phyloP scores from a whole-genome alignment of 345 rosid genomes.

The Pistacia integerrima region DNA sequence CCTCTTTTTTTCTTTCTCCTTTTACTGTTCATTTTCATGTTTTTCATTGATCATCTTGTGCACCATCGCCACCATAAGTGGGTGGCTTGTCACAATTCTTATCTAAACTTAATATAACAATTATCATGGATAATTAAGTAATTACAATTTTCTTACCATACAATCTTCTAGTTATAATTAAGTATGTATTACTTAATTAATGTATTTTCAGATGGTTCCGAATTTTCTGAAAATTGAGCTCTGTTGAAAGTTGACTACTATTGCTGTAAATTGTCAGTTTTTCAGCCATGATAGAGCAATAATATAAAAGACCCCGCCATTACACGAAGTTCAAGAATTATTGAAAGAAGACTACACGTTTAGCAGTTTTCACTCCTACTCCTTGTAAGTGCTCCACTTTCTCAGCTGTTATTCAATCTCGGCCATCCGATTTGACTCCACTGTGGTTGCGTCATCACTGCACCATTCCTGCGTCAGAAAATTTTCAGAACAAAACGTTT shows the following conservation, averaged over 20 bases:
- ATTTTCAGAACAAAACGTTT: neutral
- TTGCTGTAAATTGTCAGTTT: neutral
- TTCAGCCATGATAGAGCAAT: slow-evolving; percentile 15
- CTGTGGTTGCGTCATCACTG: slow-evolving; percentile 9
- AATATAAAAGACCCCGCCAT: slow-evolving; percentile 9
- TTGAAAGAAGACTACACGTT: neutral
- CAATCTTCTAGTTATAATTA: too few relatives aligned
- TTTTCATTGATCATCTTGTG: neutral
- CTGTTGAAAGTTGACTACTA: slow-evolving; percentile 29
- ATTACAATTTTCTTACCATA: too few relatives aligned
- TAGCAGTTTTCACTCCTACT: neutral
- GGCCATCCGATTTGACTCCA: slow-evolving; percentile 9
- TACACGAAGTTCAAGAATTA: neutral
- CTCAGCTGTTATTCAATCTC: neutral
- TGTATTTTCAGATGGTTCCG: too few relatives aligned
- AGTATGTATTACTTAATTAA: too few relatives aligned
- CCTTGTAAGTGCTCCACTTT: slow-evolving; percentile 15
- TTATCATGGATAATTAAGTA: too few relatives aligned
- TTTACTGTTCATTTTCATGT: neutral
- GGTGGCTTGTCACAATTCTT: neutral
- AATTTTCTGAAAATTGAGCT: neutral
- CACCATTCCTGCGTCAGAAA: slow-evolving; percentile 21
- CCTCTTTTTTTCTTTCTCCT: neutral
- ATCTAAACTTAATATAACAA: neutral
- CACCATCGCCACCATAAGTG: neutral